These are phyloP conservation scores for Pythium oligandrum DNA, from an alignment of 352 stramenopile genomes.

Conservation along the genomic window DNA sequence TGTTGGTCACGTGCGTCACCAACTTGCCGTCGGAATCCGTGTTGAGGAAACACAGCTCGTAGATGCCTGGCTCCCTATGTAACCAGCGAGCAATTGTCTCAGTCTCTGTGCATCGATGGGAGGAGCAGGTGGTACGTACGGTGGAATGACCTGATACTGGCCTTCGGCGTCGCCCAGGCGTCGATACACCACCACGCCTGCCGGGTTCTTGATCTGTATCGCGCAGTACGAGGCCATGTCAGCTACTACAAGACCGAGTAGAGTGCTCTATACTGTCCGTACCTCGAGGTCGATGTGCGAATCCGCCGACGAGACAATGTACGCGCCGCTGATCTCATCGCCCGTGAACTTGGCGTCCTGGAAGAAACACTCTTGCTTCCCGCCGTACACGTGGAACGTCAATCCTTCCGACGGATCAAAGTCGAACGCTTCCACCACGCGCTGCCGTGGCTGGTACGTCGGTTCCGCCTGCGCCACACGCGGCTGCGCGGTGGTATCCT, in stretches of 20 bases:
- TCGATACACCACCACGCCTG: conserved; percentile 46
- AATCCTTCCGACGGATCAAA: conserved; percentile 80
- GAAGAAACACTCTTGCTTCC: conserved; percentile 55
- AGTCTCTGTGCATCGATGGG: too few species aligned
- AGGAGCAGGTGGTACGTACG: conserved; percentile 22
- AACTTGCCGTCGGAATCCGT: conserved; percentile 65
- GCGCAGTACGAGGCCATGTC: too few species aligned
- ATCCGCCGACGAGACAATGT: conserved; percentile 66
- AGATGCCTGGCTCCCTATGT: conserved; percentile 37
- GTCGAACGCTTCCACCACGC: conserved; percentile 61
- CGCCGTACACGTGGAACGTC: conserved; percentile 59
- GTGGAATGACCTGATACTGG: conserved; percentile 58
- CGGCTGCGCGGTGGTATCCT: conserved; percentile 7
- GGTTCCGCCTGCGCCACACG: conserved; percentile 5
- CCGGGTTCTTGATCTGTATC: conserved; percentile 55
- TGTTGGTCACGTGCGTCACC: conserved; percentile 80
- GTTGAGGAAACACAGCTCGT: conserved; percentile 79
- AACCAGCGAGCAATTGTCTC: not conserved
- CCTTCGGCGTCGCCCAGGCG: conserved; percentile 60
- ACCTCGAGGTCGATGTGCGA: conserved; percentile 68
- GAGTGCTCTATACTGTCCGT: not conserved
- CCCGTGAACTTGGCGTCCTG: conserved; percentile 65
- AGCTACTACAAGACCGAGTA: too few species aligned
- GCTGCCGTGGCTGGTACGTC: conserved; percentile 33
- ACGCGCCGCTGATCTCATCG: conserved; percentile 60